Evolutionary conservation across 2,329 filamentous ascomycete species (phyloP), one percentile per base, ranked within the genome.

Genomic region (Colletotrichum falcatum): DNA sequence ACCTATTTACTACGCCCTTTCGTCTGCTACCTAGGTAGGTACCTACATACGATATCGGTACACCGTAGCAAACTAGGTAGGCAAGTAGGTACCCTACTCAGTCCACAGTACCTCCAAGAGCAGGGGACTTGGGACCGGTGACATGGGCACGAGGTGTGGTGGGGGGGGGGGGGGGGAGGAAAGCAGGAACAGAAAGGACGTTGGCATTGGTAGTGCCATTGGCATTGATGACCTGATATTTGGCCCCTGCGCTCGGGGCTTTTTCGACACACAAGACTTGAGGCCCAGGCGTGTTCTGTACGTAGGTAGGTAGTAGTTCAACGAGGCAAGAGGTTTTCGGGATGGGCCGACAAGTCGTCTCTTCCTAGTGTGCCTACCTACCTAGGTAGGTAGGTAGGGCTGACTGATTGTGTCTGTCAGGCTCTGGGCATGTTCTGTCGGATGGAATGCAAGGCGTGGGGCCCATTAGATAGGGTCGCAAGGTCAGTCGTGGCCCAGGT

Each of bases 371-470:
- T n/a, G n/a, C n/a, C n/a, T n/a, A n/a, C n/a, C n/a, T 33, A 33
- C 30, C 30, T 33, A 33, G 30, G 30, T 33, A 7, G 30, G 6
- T 35, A 35, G 35, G 6, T 35, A 63, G 7, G 39, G 39, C 39
- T 53, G 55, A 53, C 55, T 55, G 44, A 51, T 60, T 42, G 16
- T 8, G 5, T 39, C 44, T 53, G 60, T 35, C n/a, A 49, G 35
- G 46, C 37, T 37, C 44, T 39, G 61, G 44, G 44, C 60, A 53
- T 51, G 9, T 23, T 59, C 65, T 58, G 23, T 64, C 51, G 60
- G 42, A 59, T 65, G 26, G 26, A 66, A 48, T 60, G 42, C 39
- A 48, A 33, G 42, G 7, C 42, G 18, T 48, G 64, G 37, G 30
- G 26, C 30, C 48, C 64, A 46, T 61, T 30, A 14, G 56, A 14